Base-by-base conservation (phyloP, 176 grass and related monocot species). In the Phoenix dactylifera region DNA sequence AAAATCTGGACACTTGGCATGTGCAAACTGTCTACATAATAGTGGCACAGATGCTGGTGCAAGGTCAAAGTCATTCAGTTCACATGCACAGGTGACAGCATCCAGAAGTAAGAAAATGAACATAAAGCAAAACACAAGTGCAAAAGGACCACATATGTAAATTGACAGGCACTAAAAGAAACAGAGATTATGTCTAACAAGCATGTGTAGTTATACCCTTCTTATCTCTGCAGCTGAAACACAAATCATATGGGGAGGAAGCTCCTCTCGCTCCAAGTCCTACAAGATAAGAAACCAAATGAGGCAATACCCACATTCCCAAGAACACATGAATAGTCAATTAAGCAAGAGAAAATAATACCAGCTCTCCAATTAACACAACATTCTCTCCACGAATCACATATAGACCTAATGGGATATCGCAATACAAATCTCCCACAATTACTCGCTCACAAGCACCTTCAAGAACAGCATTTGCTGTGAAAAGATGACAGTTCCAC, bases 311-410 rank as follows among this genome's bases (percentile, higher is more conserved):
- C n/a, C 15, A 26, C n/a, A 29, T 26, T 65, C 9, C n/a, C 16
- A 28, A 24, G 6, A 65, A 20, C 15, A 53, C 16, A 25, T 19
- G 10, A 50, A 9, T 22, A 52, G 3, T 14, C 2, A 44, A 44
- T 44, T 14, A 44, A 44, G 35, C 35, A 20, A 25, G 15, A 71
- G 25, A 70, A 10, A n/a, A 54, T 14, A 29, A 76, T 88, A 97
- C 92, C 92, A 91, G 68, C 91, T 97, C 92, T 77, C 92, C 87
- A 17, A 97, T 97, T 65, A 97, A 87, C 55, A 97, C 87, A 65
- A 97, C 92, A 64, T 97, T 97, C 65, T 99, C 94, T 65, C 94
- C 94, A 5, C 94, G 84, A 32, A 99, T 99, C 60, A 99, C 94
- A 19, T 97, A 97, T 18, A 91, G 73, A 67, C 92, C 92, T 64